Base-by-base conservation (phyloP, 352 stramenopile genomes). In the Globisporangium megalacanthum region DNA sequence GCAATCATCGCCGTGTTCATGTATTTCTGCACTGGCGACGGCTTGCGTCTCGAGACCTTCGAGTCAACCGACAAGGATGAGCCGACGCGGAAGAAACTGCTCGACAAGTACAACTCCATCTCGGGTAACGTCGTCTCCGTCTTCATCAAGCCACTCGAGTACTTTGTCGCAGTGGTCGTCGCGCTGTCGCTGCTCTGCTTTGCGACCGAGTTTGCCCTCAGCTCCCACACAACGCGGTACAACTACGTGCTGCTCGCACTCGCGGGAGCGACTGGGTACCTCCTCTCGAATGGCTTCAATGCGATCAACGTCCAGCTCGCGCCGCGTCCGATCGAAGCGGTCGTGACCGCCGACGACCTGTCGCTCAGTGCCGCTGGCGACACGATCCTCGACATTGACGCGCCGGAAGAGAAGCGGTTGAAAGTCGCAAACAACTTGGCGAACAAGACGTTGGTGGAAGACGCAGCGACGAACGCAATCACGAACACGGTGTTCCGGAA, bases 251-350 rank as follows among this genome's bases (percentile, higher is more conserved):
- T 58, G 25, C 20, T 70, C n/a, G 49, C 49, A 5, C 7, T 54
- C 9, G 49, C 33, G 49, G 58, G 41, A 6, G 10, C 59, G 17
- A 35, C 64, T 2, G 47, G 49, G 6, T 70, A 66, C 55, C 33
- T 70, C 35, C 37, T 70, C 31, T 46, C 49, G 7, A 70, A 59
- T 37, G 58, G 58, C 20, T 70, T 70, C 54, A 63, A 70, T 47
- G 58, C 53, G 14, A 63, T 70, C 36, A 70, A 70, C 45, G 63
- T 70, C 42, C 63, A 70, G 54, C 56, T 63, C 6, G 39, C 42
- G 9, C 52, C 52, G 9, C 22, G 20, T 22, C 31, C 42, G 17
- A 19, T 58, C 39, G n/a, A 39, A 6, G n/a, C 17, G 3, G n/a
- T 39, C 19, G 33, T 58, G 7, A 25, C 52, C 6, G 20, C 52